A percentile compares a stretch with the other conserved stretches of the same genome.
Conservation (phyloP, 495 filamentous ascomycete species). For the Penicillium herquei region DNA sequence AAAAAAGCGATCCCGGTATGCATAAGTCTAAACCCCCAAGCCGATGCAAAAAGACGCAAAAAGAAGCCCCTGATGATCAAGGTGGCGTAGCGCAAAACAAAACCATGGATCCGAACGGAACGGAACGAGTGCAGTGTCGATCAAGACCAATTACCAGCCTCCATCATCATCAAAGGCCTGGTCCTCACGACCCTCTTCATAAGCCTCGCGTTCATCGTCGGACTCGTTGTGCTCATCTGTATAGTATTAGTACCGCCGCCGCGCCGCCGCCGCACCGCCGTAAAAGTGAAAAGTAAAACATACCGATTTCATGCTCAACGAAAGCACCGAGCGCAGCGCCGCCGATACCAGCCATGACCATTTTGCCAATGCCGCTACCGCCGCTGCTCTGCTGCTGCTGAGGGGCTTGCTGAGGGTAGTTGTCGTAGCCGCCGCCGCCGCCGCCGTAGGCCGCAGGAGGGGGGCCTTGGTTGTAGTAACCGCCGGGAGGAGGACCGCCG, state of each 20-base stretch:
- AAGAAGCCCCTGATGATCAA: no score
- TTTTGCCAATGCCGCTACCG: slow-evolving; percentile 32
- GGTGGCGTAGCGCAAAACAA: not conserved
- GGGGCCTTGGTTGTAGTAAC: slow-evolving; percentile 26
- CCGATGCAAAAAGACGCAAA: not conserved
- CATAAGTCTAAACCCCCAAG: not conserved
- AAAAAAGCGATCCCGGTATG: no score
- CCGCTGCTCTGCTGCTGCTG: slow-evolving; percentile 41
- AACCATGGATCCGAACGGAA: not conserved
- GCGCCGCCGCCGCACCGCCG: not conserved
- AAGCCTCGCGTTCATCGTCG: slow-evolving; percentile 12
- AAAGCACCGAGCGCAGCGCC: slow-evolving; percentile 58
- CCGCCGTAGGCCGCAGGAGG: slow-evolving; percentile 13
- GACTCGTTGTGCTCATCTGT: slow-evolving; percentile 17
- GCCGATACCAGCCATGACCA: slow-evolving; percentile 50
- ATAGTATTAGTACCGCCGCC: not conserved
- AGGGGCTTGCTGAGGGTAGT: slow-evolving; percentile 22
- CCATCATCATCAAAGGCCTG: slow-evolving; percentile 19
- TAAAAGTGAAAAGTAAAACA: slow-evolving; percentile 16
- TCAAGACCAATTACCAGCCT: slow-evolving; percentile 7
- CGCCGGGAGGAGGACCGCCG: slow-evolving; percentile 20
- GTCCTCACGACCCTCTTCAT: slow-evolving; percentile 24
- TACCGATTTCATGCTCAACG: slow-evolving; percentile 53
- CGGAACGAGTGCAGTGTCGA: not conserved
- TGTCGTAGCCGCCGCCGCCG: slow-evolving; percentile 10